Base-by-base conservation (phyloP, 192 early-diverging fungal species). In the Coemansia sp. region DNA sequence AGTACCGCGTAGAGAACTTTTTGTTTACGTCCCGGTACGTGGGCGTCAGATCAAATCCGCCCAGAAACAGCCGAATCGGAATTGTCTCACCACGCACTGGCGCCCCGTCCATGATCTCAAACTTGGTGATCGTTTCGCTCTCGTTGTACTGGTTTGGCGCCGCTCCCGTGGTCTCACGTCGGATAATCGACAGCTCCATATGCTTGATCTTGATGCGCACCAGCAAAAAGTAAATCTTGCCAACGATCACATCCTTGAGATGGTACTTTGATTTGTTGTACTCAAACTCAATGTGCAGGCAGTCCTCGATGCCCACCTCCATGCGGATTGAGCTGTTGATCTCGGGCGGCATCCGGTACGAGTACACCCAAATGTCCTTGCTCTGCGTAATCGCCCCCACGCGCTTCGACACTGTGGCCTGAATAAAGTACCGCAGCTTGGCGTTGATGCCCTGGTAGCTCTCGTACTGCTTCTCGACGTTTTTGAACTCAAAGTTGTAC, bases 61-160 rank as follows among this genome's bases (percentile, higher is more conserved):
- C 90, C 45, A 99, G 84, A 75, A 97, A 98, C 43, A 99, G 82
- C 29, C 97, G 92, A 68, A 99, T 99, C 32, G 97, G 97, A 66
- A 99, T 97, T 6, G 93, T 96, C 73, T 99, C 97, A 12, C 93
- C 88, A 81, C 66, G 86, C 17, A 96, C 95, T 23, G 97, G 96
- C 39, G 95, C 96, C 11, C 97, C 97, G 73, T 99, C 97, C 97
- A 99, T 99, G 68, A 99, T 99, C 73, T 99, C 97, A 78, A 98
- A 99, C 76, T 95, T 97, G 47, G 95, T 98, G 45, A 99, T 91
- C 0, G 94, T 98, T 77, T 99, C 97, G 77, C 91, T 94, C 82
- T 99, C 97, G 74, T 97, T 98, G 83, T 96, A 96, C 70, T 97
- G 92, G 70, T 97, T 98, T 21, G 93, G 95, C 52, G 93, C 94